Evolutionary conservation across 139 green algal species (phyloP).

Genomic region (Haematococcus lacustris): DNA sequence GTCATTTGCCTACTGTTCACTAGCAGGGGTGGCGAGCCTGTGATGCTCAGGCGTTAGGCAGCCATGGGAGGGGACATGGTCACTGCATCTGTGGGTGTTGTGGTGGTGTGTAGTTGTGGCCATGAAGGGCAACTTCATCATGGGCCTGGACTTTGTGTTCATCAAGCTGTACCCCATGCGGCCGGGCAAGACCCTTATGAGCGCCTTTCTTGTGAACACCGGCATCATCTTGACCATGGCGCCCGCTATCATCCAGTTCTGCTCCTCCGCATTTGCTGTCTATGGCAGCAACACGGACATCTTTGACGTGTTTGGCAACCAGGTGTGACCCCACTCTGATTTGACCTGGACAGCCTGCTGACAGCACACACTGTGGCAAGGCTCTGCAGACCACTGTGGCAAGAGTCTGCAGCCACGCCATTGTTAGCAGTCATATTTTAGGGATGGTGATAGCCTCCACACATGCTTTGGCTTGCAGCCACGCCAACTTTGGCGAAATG

Average conservation of each 20-base stretch:
- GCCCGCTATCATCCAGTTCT: slow-evolving; percentile 88
- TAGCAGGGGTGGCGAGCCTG: no score
- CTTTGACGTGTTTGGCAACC: slow-evolving; percentile 75
- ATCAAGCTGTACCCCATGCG: slow-evolving; percentile 81
- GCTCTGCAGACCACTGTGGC: no score
- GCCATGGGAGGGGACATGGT: no score
- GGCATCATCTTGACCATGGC: slow-evolving; percentile 81
- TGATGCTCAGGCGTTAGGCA: no score
- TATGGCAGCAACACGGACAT: slow-evolving; percentile 81
- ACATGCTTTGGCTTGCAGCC: background rate
- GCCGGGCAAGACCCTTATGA: slow-evolving; percentile 84
- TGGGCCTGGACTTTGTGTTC: slow-evolving; percentile 85
- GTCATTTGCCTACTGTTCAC: no score
- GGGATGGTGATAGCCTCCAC: no score
- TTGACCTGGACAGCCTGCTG: no score
- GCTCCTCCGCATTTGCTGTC: slow-evolving; percentile 67
- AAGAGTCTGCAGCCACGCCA: no score
- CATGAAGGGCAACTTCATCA: slow-evolving; percentile 85
- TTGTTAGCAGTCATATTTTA: no score
- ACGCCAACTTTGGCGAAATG: background rate
- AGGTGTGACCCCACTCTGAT: no score
- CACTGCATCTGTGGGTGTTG: no score
- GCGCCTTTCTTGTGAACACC: slow-evolving; percentile 90
- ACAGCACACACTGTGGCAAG: no score
- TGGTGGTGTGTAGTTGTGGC: slow-evolving; percentile 50